phyloP scores from a whole-genome alignment of 1,284 basidiomycete genomes.

The Sphagnurus paluster region DNA sequence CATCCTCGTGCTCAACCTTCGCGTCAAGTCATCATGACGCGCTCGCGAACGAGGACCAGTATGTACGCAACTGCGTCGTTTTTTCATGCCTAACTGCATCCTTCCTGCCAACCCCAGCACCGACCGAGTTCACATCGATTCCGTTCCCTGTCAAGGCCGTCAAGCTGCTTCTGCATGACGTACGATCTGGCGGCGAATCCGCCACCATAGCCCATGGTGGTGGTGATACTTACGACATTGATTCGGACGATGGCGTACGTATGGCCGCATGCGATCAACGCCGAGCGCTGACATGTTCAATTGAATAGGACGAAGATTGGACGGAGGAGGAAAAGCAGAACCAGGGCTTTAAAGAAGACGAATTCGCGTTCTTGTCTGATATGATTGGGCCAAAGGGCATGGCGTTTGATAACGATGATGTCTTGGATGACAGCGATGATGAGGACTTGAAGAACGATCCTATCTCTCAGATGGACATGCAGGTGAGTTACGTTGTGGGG shows the following conservation, averaged over 20 bases:
- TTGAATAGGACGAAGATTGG: slow-evolving; percentile 81
- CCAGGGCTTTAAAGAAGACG: slow-evolving; percentile 59
- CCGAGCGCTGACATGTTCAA: slow-evolving; percentile 5
- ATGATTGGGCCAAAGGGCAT: slow-evolving; percentile 67
- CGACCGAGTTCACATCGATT: slow-evolving; percentile 83
- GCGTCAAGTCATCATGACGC: slow-evolving; percentile 86
- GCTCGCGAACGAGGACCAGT: slow-evolving; percentile 88
- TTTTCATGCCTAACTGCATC: slow-evolving; percentile 12
- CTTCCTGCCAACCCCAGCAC: slow-evolving; percentile 48
- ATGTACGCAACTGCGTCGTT: slow-evolving; percentile 32
- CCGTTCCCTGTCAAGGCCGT: slow-evolving; percentile 90
- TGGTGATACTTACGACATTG: slow-evolving; percentile 48
- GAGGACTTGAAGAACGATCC: slow-evolving; percentile 88
- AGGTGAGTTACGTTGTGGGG: slow-evolving; percentile 51
- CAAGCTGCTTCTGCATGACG: slow-evolving; percentile 85
- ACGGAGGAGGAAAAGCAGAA: slow-evolving; percentile 68
- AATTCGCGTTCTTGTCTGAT: slow-evolving; percentile 68
- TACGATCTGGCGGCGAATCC: slow-evolving; percentile 72
- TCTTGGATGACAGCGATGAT: slow-evolving; percentile 71
- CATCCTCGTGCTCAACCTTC: slow-evolving; percentile 17
- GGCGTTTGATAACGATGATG: slow-evolving; percentile 72
- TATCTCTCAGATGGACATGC: slow-evolving; percentile 86
- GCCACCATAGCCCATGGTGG: slow-evolving; percentile 58
- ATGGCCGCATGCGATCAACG: slow-evolving; percentile 6
- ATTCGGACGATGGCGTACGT: slow-evolving; percentile 79